Base-by-base conservation (phyloP, 108 stramenopile genomes). In the Aurantiochytrium sp. region DNA sequence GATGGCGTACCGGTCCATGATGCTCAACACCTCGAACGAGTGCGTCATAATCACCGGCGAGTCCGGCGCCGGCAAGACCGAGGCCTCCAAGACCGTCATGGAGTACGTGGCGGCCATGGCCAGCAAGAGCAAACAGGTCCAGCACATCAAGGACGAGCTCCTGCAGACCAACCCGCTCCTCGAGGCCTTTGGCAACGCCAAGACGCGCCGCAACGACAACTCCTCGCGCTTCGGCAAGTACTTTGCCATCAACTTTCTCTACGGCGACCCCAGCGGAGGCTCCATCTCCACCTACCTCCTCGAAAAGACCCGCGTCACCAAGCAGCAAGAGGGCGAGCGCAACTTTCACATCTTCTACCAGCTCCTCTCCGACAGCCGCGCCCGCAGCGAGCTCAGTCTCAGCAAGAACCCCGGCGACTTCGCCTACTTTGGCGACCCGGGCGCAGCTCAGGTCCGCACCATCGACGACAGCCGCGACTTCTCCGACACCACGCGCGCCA, bases 131-230 rank as follows among this genome's bases (percentile, higher is more conserved):
- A 73, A 32, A n/a, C 88, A 45, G 37, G 36, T 27, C 27, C 88
- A 50, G 54, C 21, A 24, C 53, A n/a, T 19, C 22, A 86, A 86
- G 55, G 86, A 86, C 2, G 42, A 81, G 73, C 73, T 81, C 2
- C 73, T 81, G 21, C 42, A 81, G 45, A 81, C 73, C 42, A 81
- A 81, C 73, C 73, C 73, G 10, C 95, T 99, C 37, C 89, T 99
- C 68, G 99, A 99, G 92, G 97, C 98, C 24, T 99, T 99, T 91
- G 99, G 99, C 22, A 99, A 99, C 90, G 99, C 99, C 90, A 95
- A 96, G 87, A 99, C 99, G 5, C 92, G 99, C 15, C 31, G 69
- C 30, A 90, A 90, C 59, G 52, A 90, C 55, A 90, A 90, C 87
- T 88, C 87, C 22, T 39, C 36, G 8, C 69, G 89, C 42, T 90